Conservation (phyloP, 2,329 filamentous ascomycete species). For the Fusarium bactridioides region DNA sequence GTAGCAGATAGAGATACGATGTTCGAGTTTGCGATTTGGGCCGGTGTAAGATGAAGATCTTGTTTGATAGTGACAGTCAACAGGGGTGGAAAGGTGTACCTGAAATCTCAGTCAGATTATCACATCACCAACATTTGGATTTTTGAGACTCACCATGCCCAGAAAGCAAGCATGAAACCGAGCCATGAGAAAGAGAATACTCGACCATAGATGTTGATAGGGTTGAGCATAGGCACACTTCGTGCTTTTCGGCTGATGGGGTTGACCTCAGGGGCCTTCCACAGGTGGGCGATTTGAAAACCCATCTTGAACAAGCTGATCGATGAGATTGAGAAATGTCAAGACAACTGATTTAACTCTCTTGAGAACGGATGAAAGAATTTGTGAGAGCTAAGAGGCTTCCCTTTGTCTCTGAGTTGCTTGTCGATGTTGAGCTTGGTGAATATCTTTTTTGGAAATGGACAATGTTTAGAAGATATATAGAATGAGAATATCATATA, state of each 20-base stretch:
- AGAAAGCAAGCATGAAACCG: slow-evolving; percentile 86
- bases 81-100: slow-evolving; percentile 86
- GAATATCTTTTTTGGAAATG: slow-evolving; percentile 4
- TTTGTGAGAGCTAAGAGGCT: background rate
- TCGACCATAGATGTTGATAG: slow-evolving; percentile 79
- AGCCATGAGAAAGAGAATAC: slow-evolving; percentile 93
- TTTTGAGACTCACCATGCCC: slow-evolving; percentile 69
- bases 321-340: background rate
- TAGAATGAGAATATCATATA: slow-evolving; percentile 16
- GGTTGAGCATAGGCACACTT: slow-evolving; percentile 81
- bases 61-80: slow-evolving; percentile 79
- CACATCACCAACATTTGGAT: background rate
- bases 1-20: slow-evolving; percentile 78
- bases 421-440: slow-evolving; percentile 27
- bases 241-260: slow-evolving; percentile 84
- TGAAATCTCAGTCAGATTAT: slow-evolving; percentile 26
- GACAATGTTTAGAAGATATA: slow-evolving; percentile 31
- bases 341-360: background rate
- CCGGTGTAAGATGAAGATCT: slow-evolving; percentile 75
- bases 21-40: slow-evolving; percentile 86
- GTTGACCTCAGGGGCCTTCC: slow-evolving; percentile 73
- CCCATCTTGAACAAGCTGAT: slow-evolving; percentile 38
- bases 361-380: background rate
- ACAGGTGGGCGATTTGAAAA: slow-evolving; percentile 42
- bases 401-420: slow-evolving; percentile 6